phyloP scores from a whole-genome alignment of 1,284 basidiomycete species.

The Ustilago vetiveriae region DNA sequence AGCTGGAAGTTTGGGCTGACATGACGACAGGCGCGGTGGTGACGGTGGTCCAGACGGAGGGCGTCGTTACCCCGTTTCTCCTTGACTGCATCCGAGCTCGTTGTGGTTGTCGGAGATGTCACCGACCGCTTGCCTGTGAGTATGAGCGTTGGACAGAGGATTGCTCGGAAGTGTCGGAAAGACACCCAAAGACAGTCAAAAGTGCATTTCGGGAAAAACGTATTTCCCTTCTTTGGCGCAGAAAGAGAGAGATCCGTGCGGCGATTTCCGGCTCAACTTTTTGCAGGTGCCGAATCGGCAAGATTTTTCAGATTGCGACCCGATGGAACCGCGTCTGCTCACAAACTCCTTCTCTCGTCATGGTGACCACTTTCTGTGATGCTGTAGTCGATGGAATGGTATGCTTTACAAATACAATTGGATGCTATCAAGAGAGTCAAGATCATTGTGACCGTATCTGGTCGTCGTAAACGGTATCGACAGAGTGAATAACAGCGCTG shows the following conservation, averaged over 20 bases:
- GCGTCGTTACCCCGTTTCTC: too few relatives aligned
- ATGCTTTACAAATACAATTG: too few relatives aligned
- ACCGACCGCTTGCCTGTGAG: too few relatives aligned
- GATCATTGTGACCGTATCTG: neutral
- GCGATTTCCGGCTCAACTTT: conserved; percentile 2
- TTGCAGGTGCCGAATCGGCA: neutral
- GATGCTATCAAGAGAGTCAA: too few relatives aligned
- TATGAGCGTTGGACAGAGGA: neutral
- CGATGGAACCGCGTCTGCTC: too few relatives aligned
- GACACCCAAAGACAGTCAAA: too few relatives aligned
- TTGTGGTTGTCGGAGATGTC: too few relatives aligned
- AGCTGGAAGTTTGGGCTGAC: conserved; percentile 5
- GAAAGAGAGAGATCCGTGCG: conserved; percentile 3
- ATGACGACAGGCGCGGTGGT: conserved; percentile 3
- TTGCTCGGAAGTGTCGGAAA: conserved; percentile 5
- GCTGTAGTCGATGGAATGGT: conserved; percentile 4
- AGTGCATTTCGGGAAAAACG: conserved; percentile 14
- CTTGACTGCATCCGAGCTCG: too few relatives aligned
- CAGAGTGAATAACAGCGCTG: conserved; percentile 75
- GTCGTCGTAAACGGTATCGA: conserved; percentile 43
- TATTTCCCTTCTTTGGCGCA: conserved; percentile 6
- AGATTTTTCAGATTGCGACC: too few relatives aligned
- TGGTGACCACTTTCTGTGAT: neutral
- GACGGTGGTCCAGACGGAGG: neutral
- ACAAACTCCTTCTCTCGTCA: too few relatives aligned